Evolutionary conservation across 352 stramenopile species (phyloP).

Genomic region (Phytophthora sp.): DNA sequence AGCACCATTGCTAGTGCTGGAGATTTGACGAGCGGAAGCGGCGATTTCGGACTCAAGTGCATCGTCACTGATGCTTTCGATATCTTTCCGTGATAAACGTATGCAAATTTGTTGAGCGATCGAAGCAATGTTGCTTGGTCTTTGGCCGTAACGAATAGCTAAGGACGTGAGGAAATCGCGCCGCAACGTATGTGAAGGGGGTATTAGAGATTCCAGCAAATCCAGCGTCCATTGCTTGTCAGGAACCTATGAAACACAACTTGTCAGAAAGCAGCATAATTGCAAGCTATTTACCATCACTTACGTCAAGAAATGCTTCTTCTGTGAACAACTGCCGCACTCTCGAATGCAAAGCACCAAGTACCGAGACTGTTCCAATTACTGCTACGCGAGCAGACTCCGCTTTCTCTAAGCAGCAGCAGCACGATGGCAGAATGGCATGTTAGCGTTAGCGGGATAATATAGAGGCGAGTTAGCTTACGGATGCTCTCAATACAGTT

Average conservation of each 20-base stretch:
- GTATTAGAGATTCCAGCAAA: constrained; percentile 53
- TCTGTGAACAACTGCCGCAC: constrained; percentile 82
- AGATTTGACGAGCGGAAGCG: constrained; percentile 49
- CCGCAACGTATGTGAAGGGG: constrained; percentile 33
- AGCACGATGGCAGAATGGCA: not conserved
- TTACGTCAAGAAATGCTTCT: constrained; percentile 74
- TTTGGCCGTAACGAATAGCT: constrained; percentile 78
- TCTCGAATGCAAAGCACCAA: constrained; percentile 60
- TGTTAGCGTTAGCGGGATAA: not conserved
- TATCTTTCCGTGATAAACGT: constrained; percentile 15
- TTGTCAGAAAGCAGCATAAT: not conserved
- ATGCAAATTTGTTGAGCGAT: constrained; percentile 54
- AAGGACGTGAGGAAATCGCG: constrained; percentile 61
- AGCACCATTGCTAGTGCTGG: constrained; percentile 36
- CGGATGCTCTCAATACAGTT: constrained; percentile 60
- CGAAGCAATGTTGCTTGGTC: constrained; percentile 69
- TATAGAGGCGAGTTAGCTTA: constrained; percentile 30
- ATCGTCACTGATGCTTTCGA: not conserved
- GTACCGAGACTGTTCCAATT: constrained; percentile 67
- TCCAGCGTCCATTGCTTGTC: constrained; percentile 60
- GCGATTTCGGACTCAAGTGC: constrained; percentile 53
- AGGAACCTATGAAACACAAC: constrained; percentile 45
- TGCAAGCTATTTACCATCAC: constrained; percentile 7
- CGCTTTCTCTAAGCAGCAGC: constrained; percentile 29
- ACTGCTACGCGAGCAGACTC: constrained; percentile 46